Base-by-base conservation (phyloP, 2,329 filamentous ascomycete species). In the Penicillium frequentans region DNA sequence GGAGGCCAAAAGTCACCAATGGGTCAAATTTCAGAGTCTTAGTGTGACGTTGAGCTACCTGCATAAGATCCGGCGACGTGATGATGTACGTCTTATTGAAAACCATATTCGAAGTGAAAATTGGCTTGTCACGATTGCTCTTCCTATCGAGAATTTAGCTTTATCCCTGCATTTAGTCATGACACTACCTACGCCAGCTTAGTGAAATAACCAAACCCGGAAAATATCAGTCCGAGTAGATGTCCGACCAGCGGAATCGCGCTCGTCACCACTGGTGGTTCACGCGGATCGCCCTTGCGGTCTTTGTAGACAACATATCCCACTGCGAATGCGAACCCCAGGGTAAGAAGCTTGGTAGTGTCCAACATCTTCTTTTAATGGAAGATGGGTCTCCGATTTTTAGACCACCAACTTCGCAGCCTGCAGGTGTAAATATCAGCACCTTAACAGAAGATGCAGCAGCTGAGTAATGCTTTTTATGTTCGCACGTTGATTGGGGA, bases 161-260 rank as follows among this genome's bases (percentile, higher is more conserved):
- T 14, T 6, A 19, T 1, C 29, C 31, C 14, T n/a, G 8, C 23
- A 1, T 23, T 11, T 2, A 23, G n/a, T n/a, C n/a, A 5, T 3
- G 11, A 23, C 6, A 23, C 21, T 16, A 51, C 55, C 23, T 29
- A 70, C 70, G 59, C 61, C n/a, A 59, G 49, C 13, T 47, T 49
- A 3, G 43, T 35, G 43, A 62, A 70, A 39, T 73, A 71, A 13
- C 52, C 47, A 3, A 67, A 21, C 1, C 70, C 69, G 54, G 69
- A 46, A 14, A 58, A 50, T 8, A 69, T 14, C 8, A 72, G 37
- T 2, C 62, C 67, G 16, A 69, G 37, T 14, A 66, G 5, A 52
- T 73, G 70, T 10, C 70, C 68, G 42, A 72, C 39, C 3, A 71
- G n/a, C 1, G 70, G 70, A 35, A 72, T 64, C 5, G 43, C 33